phyloP scores from a whole-genome alignment of 169 alveolate species.

The Toxoplasma gondii region DNA sequence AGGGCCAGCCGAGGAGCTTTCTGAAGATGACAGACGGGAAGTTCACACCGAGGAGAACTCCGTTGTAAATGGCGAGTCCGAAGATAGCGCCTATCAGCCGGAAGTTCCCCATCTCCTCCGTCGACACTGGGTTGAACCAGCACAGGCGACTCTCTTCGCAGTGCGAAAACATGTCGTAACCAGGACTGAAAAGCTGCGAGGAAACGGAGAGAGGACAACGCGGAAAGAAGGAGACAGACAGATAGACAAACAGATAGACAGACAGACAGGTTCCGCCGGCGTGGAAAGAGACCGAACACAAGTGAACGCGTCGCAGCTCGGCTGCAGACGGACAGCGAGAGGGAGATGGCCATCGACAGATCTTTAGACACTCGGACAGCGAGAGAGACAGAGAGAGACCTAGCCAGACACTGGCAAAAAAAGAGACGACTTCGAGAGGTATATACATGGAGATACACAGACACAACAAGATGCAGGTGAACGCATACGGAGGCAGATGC shows the following conservation, averaged over 20 bases:
- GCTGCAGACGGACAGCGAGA: no score
- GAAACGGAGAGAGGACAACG: not conserved
- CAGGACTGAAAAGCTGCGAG: constrained; percentile 84
- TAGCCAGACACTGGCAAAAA: no score
- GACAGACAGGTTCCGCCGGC: not conserved
- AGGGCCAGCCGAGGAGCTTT: constrained; percentile 81
- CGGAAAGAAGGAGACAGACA: not conserved
- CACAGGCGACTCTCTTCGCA: constrained; percentile 80
- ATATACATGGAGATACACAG: no score
- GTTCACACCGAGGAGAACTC: constrained; percentile 84
- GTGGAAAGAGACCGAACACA: not conserved
- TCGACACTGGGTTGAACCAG: constrained; percentile 88
- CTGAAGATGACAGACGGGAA: constrained; percentile 89
- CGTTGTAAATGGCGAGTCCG: constrained; percentile 91
- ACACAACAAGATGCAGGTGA: no score
- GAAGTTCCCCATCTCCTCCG: constrained; percentile 79
- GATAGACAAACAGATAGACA: not conserved
- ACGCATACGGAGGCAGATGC: no score
- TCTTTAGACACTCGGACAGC: no score
- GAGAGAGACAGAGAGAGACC: no score
- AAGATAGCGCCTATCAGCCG: constrained; percentile 88
- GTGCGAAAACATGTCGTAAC: constrained; percentile 89
- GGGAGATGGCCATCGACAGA: no score
- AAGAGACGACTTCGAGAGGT: no score
- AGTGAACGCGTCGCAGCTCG: not conserved